Conservation (phyloP, 345 rosid genomes). For the Pseudoturritis turrita region DNA sequence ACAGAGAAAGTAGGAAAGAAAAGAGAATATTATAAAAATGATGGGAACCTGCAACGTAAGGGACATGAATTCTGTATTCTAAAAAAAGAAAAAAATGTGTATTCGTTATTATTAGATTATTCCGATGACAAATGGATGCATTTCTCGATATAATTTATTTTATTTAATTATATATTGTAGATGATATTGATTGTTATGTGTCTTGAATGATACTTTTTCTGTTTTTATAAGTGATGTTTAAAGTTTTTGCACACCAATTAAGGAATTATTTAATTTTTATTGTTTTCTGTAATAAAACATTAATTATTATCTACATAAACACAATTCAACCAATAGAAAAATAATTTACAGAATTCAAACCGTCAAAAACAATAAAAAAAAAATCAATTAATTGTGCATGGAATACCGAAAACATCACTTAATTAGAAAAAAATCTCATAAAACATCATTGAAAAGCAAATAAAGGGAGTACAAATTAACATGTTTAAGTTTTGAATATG, state of each 20-base stretch:
- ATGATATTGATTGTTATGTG: not conserved
- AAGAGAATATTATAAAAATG: conserved; percentile 19
- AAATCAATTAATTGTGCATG: too few species aligned
- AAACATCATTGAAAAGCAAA: too few species aligned
- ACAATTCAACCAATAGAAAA: too few species aligned
- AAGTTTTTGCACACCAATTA: too few species aligned
- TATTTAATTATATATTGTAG: not conserved
- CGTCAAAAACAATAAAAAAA: too few species aligned
- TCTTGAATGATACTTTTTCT: not conserved
- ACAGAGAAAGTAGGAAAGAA: conserved; percentile 3
- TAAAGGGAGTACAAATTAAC: too few species aligned
- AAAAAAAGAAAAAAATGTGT: not conserved
- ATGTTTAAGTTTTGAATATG: not conserved
- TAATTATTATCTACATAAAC: too few species aligned
- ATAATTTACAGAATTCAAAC: too few species aligned
- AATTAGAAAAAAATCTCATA: too few species aligned
- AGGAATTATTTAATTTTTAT: too few species aligned
- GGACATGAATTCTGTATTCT: conserved; percentile 7
- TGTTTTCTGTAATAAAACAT: too few species aligned
- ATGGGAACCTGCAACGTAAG: conserved; percentile 38
- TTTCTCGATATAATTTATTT: not conserved
- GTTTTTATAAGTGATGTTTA: not conserved
- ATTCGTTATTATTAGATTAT: conserved; percentile 15
- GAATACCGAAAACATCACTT: too few species aligned
- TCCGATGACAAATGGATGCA: conserved; percentile 11